Evolutionary conservation across 306 rosid genomes (phyloP).

Genomic region (Clitoria ternatea): DNA sequence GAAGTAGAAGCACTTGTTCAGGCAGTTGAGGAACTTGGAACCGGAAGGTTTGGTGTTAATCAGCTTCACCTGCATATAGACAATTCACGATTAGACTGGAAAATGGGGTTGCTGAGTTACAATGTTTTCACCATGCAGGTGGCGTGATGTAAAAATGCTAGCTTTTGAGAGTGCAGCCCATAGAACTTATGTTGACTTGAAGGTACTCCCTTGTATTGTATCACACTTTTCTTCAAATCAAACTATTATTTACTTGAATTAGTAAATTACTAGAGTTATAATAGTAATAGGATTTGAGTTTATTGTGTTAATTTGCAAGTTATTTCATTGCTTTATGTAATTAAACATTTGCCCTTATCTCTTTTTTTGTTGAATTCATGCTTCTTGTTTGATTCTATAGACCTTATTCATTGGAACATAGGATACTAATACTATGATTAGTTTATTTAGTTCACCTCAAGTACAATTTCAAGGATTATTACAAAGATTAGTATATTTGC

Average conservation of each 20-base stretch:
- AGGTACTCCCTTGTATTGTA: conserved; percentile 44
- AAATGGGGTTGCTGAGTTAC: conserved; percentile 21
- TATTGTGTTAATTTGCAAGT: not conserved
- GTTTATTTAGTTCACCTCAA: not conserved
- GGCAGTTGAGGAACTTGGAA: conserved; percentile 93
- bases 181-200: conserved; percentile 92
- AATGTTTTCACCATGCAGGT: conserved; percentile 45
- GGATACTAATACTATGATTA: not conserved
- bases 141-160: conserved; percentile 93
- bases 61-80: not conserved
- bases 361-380: not conserved
- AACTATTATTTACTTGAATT: not conserved
- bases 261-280: not conserved
- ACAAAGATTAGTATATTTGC: not conserved
- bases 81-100: not conserved
- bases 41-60: conserved; percentile 70
- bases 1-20: conserved; percentile 93
- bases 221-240: not conserved
- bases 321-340: not conserved
- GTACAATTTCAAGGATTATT: too few species aligned
- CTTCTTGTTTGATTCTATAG: not conserved
- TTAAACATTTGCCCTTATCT: not conserved
- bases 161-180: conserved; percentile 89
- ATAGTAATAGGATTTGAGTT: not conserved
- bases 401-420: not conserved